Evolutionary conservation across 1,139 yeast species (phyloP).

Genomic region (Yamadazyma trypodendri): DNA sequence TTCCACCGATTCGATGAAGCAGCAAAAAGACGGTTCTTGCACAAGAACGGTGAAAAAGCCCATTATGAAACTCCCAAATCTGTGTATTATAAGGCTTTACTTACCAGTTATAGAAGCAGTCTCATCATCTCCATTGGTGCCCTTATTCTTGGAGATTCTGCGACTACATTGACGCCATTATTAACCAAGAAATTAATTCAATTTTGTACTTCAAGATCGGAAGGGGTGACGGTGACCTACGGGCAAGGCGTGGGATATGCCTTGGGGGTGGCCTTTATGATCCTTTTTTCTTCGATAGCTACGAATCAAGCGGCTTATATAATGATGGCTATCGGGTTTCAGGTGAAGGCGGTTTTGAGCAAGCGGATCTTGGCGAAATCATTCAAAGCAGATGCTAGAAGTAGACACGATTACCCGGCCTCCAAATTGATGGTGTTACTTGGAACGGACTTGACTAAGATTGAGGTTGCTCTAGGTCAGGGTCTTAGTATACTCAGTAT

Average conservation of each 20-base stretch:
- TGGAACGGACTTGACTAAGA: conserved; percentile 38
- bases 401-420: conserved; percentile 58
- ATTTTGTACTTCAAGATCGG: conserved; percentile 27
- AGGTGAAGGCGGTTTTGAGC: conserved; percentile 62
- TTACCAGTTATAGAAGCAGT: conserved; percentile 29
- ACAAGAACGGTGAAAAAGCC: neutral
- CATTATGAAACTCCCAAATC: neutral
- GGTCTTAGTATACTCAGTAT: conserved; percentile 28
- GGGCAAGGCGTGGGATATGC: conserved; percentile 43
- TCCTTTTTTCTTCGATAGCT: conserved; percentile 30
- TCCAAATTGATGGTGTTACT: conserved; percentile 63
- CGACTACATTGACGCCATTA: conserved; percentile 26
- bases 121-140: conserved; percentile 22
- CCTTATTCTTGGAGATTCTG: conserved; percentile 19
- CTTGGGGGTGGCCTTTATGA: conserved; percentile 27
- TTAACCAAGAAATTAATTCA: conserved; percentile 28
- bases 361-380: conserved; percentile 71
- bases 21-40: neutral
- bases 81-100: conserved; percentile 19
- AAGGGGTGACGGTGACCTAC: conserved; percentile 19
- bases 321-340: conserved; percentile 51
- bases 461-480: conserved; percentile 33
- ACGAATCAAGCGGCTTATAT: conserved; percentile 19
- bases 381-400: conserved; percentile 54
- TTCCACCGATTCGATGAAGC: conserved; percentile 20